Base-by-base conservation (phyloP, 2,329 filamentous ascomycete genomes). In the Fusarium mundagurra region DNA sequence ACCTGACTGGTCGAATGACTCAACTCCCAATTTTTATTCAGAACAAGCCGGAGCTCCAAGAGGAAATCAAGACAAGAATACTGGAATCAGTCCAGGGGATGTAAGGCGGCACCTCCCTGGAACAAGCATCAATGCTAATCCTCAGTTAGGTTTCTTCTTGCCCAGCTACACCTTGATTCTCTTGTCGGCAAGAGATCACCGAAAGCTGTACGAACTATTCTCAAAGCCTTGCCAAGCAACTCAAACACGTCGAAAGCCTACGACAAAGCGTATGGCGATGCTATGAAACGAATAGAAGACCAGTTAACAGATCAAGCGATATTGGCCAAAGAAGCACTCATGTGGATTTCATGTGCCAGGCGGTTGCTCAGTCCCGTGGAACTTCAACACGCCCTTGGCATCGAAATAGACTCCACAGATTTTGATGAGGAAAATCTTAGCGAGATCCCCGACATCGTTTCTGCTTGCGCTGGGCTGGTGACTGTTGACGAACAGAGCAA, bases 321-420 rank as follows among this genome's bases (percentile, higher is more conserved):
- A 0, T 77, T 86, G 44, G 86, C 86, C 0, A 83, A 79, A 12
- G 63, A 82, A 24, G 77, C 80, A 6, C 62, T 88, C 0, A 77
- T 78, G 1, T 88, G 84, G 86, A 82, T 88, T 16, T 79, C 78
- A 1, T 84, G 66, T 43, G 80, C 84, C 2, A 81, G 75, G 50
- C 78, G 81, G 45, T 81, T 75, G 1, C 67, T 88, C 0, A 80
- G 67, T 2, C 76, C 63, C 3, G 0, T 24, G 2, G 84, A 87
- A 64, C 78, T 88, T 8, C 80, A 81, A 57, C 80, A 87, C 68
- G 85, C 85, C 0, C 79, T 88, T 20, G 85, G 83, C 0, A 74
- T 85, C 0, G 81, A 84, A 44, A 3, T 59, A 5, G 80, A 70
- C 1, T 47, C 74, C 5, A 1, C 55, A 0, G 63, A 76, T 2